phyloP scores from a whole-genome alignment of 2,329 filamentous ascomycete genomes.

The Blastomyces parvus region DNA sequence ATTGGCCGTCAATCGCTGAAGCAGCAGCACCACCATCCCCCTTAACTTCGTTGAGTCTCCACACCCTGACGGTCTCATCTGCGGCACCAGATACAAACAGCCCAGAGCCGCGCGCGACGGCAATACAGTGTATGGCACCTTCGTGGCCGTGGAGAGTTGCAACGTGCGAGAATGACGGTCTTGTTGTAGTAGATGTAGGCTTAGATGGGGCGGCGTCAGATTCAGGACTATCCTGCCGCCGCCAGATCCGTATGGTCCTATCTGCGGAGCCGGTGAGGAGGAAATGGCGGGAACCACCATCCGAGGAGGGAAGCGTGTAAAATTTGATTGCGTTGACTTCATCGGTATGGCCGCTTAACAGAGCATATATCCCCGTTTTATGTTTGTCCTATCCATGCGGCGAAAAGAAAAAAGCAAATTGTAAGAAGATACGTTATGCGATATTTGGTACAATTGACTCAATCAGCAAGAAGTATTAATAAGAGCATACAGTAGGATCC shows the following conservation, averaged over 20 bases:
- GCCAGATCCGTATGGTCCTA: constrained; percentile 60
- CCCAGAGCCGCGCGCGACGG: constrained; percentile 36
- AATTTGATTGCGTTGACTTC: constrained; percentile 79
- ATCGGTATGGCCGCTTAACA: constrained; percentile 68
- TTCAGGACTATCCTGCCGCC: constrained; percentile 17
- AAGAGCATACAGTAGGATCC: constrained; percentile 59
- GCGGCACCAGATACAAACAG: constrained; percentile 53
- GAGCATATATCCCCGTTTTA: constrained; percentile 50
- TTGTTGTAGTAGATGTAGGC: constrained; percentile 9
- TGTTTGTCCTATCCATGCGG: constrained; percentile 31
- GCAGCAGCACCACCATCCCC: constrained; percentile 10
- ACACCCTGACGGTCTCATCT: constrained; percentile 55
- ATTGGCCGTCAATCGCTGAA: constrained; percentile 28
- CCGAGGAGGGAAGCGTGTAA: constrained; percentile 45
- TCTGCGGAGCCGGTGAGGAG: constrained; percentile 77
- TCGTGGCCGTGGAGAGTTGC: constrained; percentile 55
- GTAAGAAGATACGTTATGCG: background rate
- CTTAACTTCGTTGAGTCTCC: constrained; percentile 47
- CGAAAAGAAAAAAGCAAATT: background rate
- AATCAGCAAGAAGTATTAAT: background rate
- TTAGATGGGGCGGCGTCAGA: background rate
- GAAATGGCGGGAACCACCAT: constrained; percentile 37
- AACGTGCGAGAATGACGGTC: constrained; percentile 32
- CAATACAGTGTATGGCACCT: constrained; percentile 61
- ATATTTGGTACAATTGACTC: constrained; percentile 3